phyloP scores from a whole-genome alignment of 768 basidiomycete genomes.

The Tulasnella sp. region DNA sequence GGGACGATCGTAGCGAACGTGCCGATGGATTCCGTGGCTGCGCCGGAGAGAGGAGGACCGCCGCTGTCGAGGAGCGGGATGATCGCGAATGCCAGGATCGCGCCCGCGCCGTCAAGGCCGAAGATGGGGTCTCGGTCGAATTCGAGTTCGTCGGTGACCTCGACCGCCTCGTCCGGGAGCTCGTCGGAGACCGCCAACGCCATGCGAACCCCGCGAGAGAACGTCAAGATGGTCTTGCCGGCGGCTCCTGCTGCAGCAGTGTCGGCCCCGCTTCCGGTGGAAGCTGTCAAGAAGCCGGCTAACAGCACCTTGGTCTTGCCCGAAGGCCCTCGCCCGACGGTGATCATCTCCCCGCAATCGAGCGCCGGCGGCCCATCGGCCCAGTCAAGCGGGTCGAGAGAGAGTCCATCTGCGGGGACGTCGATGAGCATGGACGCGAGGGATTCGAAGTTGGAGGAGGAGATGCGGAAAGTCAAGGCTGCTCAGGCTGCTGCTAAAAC shows the following conservation, averaged over 20 bases:
- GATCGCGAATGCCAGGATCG: neutral
- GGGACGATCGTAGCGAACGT: constrained; percentile 30
- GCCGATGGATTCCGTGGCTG: neutral
- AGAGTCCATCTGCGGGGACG: constrained; percentile 26
- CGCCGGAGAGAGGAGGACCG: neutral
- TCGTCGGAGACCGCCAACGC: constrained; percentile 18
- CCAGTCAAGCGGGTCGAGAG: neutral
- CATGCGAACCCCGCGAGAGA: neutral
- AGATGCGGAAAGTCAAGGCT: constrained; percentile 25
- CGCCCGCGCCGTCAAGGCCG: constrained; percentile 6
- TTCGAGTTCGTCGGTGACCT: constrained; percentile 21
- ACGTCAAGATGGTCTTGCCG: constrained; percentile 1
- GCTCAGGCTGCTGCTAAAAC: neutral
- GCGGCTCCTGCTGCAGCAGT: constrained; percentile 26
- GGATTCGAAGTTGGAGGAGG: constrained; percentile 33
- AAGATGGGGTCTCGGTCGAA: constrained; percentile 7
- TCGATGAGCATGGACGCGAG: constrained; percentile 30
- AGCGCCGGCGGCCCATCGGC: neutral
- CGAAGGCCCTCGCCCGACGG: constrained; percentile 30
- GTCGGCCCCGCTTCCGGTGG: constrained; percentile 20
- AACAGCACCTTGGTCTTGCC: constrained; percentile 20
- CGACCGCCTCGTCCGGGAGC: constrained; percentile 26
- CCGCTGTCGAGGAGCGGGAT: constrained; percentile 29
- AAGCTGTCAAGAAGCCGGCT: constrained; percentile 19
- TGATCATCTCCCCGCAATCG: constrained; percentile 32